phyloP scores from a whole-genome alignment of 129 eudicot species.

The Saposhnikovia divaricata region DNA sequence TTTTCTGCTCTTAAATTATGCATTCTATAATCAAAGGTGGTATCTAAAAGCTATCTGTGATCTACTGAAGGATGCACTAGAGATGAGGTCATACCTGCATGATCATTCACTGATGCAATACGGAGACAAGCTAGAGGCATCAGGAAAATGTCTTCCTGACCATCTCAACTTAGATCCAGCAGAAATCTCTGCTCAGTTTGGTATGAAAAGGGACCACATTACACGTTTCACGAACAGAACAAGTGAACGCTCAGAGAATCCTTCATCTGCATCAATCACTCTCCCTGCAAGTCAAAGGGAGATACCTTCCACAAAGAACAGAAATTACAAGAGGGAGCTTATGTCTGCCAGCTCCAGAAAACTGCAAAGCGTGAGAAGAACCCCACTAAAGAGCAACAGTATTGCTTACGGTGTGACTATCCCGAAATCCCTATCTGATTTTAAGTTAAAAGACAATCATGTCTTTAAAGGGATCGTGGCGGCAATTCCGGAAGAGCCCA shows the following conservation, averaged over 20 bases:
- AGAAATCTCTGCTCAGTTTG: conserved; percentile 52
- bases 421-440: conserved; percentile 59
- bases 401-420: conserved; percentile 32
- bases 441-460: conserved; percentile 63
- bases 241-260: conserved; percentile 40
- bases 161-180: conserved; percentile 43
- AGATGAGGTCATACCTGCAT: conserved; percentile 84
- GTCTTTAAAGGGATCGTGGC: conserved; percentile 71
- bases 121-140: conserved; percentile 65
- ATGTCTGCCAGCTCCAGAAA: conserved; percentile 36
- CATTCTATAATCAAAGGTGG: background rate
- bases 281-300: conserved; percentile 31
- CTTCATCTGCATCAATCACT: conserved; percentile 36
- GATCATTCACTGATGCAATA: conserved; percentile 68
- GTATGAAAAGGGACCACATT: conserved; percentile 76
- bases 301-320: conserved; percentile 34
- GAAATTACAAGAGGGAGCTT: conserved; percentile 27
- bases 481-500: conserved; percentile 55
- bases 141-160: conserved; percentile 60
- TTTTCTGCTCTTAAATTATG: background rate
- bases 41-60: background rate
- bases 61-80: conserved; percentile 59
- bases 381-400: conserved; percentile 19
- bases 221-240: conserved; percentile 67
- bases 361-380: conserved; percentile 30